A percentile compares a stretch with the other conserved stretches of the same genome.
Evolutionary conservation across 208 protist species (phyloP).

Genomic region (Acanthamoeba triangularis): DNA sequence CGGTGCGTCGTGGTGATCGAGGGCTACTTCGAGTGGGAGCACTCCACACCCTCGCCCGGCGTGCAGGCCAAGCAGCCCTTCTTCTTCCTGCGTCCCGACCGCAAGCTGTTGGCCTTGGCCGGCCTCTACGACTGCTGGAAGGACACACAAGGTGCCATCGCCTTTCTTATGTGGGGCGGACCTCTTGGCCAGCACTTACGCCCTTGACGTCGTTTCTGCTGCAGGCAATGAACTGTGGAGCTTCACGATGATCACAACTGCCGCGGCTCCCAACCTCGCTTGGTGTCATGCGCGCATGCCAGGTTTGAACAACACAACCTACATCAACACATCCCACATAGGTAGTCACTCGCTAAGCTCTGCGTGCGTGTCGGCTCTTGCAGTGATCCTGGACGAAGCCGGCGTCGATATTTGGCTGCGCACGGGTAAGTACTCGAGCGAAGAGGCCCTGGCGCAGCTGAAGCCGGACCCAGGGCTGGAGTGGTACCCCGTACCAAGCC

Average conservation of each 20-base stretch:
- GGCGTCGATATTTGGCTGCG: constrained; percentile 32
- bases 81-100: constrained; percentile 17
- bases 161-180: too few relatives aligned
- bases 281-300: constrained; percentile 73
- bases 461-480: constrained; percentile 36
- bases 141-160: neutral
- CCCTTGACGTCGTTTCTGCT: neutral
- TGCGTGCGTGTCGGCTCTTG: neutral
- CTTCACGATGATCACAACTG: constrained; percentile 70
- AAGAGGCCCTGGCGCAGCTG: neutral
- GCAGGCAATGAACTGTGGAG: constrained; percentile 1
- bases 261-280: neutral
- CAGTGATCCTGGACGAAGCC: constrained; percentile 35
- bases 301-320: neutral
- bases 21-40: constrained; percentile 68
- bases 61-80: constrained; percentile 45
- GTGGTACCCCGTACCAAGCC: constrained; percentile 16
- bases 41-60: neutral
- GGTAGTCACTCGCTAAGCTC: neutral
- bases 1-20: constrained; percentile 68
- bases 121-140: constrained; percentile 69
- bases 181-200: too few relatives aligned
- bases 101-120: constrained; percentile 16
- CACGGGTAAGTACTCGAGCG: neutral
- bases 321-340: neutral